Base-by-base conservation (phyloP, 2,329 filamentous ascomycete species). In the Bipolaris zeicola region DNA sequence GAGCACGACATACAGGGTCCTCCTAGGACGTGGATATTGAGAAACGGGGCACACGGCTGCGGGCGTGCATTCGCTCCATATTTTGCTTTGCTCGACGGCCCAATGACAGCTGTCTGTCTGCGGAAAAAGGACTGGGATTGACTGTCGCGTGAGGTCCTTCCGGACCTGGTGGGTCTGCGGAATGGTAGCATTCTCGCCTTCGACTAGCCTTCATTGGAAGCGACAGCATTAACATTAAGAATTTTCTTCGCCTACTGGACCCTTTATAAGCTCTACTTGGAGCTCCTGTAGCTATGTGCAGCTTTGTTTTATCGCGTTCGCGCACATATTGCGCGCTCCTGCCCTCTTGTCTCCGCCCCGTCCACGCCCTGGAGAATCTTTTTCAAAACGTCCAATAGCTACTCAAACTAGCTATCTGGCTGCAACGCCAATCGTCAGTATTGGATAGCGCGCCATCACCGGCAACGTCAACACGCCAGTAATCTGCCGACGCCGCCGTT, bases 151-250 rank as follows among this genome's bases (percentile, higher is more conserved):
- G 62, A 54, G 53, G 46, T 49, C 53, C 57, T 65, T 38, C 61
- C 58, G 34, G 28, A 53, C 33, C 58, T 41, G 52, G 62, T 65
- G 62, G 62, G 52, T 57, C 60, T 55, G 39, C 49, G 34, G 56
- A 57, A 46, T 49, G 48, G 57, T 57, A 55, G 42, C 38, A 56
- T 50, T 20, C 42, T 55, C 46, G 49, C 60, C 52, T 44, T 58
- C 50, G 57, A 57, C 48, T 57, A 8, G 47, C 20, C 49, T 56
- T 58, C 62, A 52, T 55, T 57, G 55, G 58, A 66, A 48, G 60
- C 61, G 61, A 63, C 60, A 42, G 59, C 52, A 49, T 56, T 28
- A 58, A 62, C 60, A 60, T 58, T 64, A 65, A 65, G 60, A 66
- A 65, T 60, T 63, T 61, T 66, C 64, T 61, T 60, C 31, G 13